phyloP scores from a whole-genome alignment of 2,329 filamentous ascomycete genomes.

The Colletotrichum incanum region DNA sequence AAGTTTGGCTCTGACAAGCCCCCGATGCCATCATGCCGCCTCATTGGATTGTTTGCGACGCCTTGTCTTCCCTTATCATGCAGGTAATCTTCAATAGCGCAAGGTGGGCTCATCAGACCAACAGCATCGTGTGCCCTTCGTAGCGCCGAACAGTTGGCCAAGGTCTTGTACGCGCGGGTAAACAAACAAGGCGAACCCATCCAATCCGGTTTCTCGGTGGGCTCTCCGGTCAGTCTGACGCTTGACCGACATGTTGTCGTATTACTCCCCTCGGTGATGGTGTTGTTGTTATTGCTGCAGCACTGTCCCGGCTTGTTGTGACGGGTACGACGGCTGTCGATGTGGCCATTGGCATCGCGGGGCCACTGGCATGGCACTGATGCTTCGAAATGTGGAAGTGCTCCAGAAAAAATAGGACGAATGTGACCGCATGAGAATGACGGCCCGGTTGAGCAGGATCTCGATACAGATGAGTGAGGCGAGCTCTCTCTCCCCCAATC shows the following conservation, averaged over 20 bases:
- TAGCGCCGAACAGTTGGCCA: conserved; percentile 21
- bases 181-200: conserved; percentile 34
- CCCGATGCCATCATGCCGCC: conserved; percentile 14
- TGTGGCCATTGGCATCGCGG: conserved; percentile 34
- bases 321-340: conserved; percentile 17
- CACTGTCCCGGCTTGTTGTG: not conserved
- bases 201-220: conserved; percentile 31
- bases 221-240: conserved; percentile 5
- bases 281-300: conserved; percentile 16
- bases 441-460: conserved; percentile 30
- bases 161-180: conserved; percentile 27
- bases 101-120: conserved; percentile 26
- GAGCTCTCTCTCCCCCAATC: not conserved
- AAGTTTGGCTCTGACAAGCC: conserved; percentile 17
- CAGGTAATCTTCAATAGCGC: conserved; percentile 39
- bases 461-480: conserved; percentile 33
- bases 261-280: not conserved
- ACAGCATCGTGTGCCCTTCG: conserved; percentile 9
- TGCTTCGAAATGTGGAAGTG: conserved; percentile 27
- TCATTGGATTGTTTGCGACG: conserved; percentile 39
- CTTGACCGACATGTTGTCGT: conserved; percentile 30
- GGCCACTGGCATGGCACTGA: conserved; percentile 29
- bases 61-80: conserved; percentile 27
- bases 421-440: conserved; percentile 23
- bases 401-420: conserved; percentile 26